Base-by-base conservation (phyloP, 2,329 filamentous ascomycete genomes). In the Aspergillus spinulosporus region DNA sequence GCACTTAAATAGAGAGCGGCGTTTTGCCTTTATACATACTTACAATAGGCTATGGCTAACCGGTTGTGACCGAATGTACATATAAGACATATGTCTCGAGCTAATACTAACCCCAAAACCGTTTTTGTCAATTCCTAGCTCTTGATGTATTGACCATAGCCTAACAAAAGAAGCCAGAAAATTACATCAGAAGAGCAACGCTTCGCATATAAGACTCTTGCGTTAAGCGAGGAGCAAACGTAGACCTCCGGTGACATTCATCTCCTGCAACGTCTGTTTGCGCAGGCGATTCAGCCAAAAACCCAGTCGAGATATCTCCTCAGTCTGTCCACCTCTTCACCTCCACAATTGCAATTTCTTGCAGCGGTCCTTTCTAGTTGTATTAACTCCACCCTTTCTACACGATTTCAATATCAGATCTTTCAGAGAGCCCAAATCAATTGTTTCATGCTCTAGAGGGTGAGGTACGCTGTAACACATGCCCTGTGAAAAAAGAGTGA, bases 1-100 rank as follows among this genome's bases (percentile, higher is more conserved):
- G 60, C 51, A 57, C 62, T 36, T 68, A 64, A 50, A 52, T 42
- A 21, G 32, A 14, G 11, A 56, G 34, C 43, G 31, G 29, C 6
- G 12, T 8, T 53, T 15, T 14, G 14, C 43, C 28, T 55, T 31
- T 54, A 53, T 43, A 43, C 14, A 14, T 53, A 42, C 36, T 26
- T 52, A 32, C 31, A 45, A 51, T 61, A 62, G 57, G 61, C 42
- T 57, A 48, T 43, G 34, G 43, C 34, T 47, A 31, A 31, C 47
- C 26, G 42, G 12, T 26, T n/a, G 14, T 36, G 48, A 21, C n/a
- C 12, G 5, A 34, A 37, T 56, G 57, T 59, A 59, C 53, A 59
- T 56, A 59, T 49, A 56, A 21, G 36, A 49, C 26, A 21, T 56
- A 36, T 44, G 28, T n/a, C 12, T 43, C 11, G 9, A 46, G 32